Percentiles rank a stretch among this genome's conserved stretches.
Conservation (phyloP, 164 flowering plant genomes). For the Chimonanthus salicifolius region DNA sequence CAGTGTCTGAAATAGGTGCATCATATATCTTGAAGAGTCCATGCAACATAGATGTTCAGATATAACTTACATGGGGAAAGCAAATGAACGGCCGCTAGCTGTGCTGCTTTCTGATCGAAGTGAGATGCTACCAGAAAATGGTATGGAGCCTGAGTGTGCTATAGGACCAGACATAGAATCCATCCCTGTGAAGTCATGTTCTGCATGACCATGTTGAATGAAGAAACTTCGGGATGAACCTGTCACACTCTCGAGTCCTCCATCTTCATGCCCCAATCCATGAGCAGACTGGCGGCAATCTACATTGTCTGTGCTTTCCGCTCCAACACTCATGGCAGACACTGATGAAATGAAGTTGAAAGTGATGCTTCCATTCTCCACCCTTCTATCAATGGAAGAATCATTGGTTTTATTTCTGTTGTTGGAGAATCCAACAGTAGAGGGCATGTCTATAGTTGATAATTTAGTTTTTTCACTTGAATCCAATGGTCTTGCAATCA, state of each 20-base stretch:
- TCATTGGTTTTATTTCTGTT: conserved; percentile 9
- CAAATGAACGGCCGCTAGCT: conserved; percentile 62
- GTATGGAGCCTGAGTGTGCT: conserved; percentile 46
- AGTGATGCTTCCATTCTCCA: conserved; percentile 41
- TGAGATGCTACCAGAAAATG: conserved; percentile 57
- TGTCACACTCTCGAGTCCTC: conserved; percentile 17
- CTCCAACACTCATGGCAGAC: conserved; percentile 13
- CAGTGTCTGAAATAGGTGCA: no score
- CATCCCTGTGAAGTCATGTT: conserved; percentile 38
- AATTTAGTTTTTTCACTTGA: conserved; percentile 15
- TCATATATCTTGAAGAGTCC: no score
- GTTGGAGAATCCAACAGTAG: conserved; percentile 18
- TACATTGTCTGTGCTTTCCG: conserved; percentile 13
- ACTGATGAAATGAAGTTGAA: conserved; percentile 32
- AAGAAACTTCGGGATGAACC: conserved; percentile 27
- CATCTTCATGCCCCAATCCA: conserved; percentile 23
- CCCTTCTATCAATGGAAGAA: conserved; percentile 19
- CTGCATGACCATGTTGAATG: conserved; percentile 35
- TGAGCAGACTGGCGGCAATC: conserved; percentile 16
- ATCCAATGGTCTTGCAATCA: conserved; percentile 22
- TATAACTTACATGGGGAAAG: conserved; percentile 50
- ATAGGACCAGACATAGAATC: conserved; percentile 39
- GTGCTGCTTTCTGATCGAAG: conserved; percentile 40
- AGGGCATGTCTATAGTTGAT: conserved; percentile 7
- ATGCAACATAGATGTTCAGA: background rate